phyloP scores from a whole-genome alignment of 805 yeast genomes.

The Maudiozyma barnettii region DNA sequence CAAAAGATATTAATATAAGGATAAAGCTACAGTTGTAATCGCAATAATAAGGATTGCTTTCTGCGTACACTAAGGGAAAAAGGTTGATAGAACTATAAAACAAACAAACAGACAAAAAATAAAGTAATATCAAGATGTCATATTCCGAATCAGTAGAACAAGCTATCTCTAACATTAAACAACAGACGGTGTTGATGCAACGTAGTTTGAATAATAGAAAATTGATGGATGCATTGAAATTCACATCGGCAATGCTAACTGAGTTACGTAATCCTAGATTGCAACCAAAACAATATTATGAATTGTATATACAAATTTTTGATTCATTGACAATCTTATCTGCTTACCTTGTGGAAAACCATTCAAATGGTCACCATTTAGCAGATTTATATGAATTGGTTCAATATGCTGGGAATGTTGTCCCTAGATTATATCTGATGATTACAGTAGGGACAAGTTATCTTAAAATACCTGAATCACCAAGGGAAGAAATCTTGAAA shows the following conservation, averaged over 20 bases:
- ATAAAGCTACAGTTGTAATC: no score
- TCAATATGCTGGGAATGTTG: slow-evolving; percentile 87
- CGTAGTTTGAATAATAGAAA: slow-evolving; percentile 58
- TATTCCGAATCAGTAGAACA: slow-evolving; percentile 23
- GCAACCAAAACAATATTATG: slow-evolving; percentile 83
- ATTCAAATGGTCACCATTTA: slow-evolving; percentile 50
- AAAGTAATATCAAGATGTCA: slow-evolving; percentile 12
- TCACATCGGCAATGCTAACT: slow-evolving; percentile 70
- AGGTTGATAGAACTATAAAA: background rate
- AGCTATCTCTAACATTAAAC: slow-evolving; percentile 38
- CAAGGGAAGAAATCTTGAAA: slow-evolving; percentile 75
- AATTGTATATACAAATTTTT: slow-evolving; percentile 71
- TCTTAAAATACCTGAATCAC: slow-evolving; percentile 59
- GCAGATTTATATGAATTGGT: slow-evolving; percentile 90
- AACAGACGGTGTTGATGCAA: slow-evolving; percentile 68
- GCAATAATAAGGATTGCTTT: no score
- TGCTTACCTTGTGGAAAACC: slow-evolving; percentile 53
- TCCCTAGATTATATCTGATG: slow-evolving; percentile 90
- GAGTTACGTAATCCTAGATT: slow-evolving; percentile 69
- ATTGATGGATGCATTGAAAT: slow-evolving; percentile 80
- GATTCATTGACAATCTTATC: slow-evolving; percentile 71
- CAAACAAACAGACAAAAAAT: background rate
- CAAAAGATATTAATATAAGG: no score
- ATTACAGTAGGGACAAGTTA: slow-evolving; percentile 89
- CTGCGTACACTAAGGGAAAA: no score